These are phyloP conservation scores for Euphorbia corollata DNA, from an alignment of 441 rosid species.

Conservation along the genomic window DNA sequence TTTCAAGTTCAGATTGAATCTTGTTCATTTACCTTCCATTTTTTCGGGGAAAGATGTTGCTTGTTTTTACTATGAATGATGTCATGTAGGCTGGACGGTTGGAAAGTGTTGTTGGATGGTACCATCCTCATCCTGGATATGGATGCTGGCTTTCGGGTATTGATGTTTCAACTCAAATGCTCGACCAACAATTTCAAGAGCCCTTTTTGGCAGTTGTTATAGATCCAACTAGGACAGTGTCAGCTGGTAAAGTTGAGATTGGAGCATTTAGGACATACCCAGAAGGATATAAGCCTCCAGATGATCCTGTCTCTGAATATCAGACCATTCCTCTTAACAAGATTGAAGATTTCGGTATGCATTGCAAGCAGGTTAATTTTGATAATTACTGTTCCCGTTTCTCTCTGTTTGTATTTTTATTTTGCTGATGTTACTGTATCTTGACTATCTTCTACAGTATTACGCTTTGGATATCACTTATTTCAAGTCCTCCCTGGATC, in stretches of 20 bases:
- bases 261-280: conserved; percentile 98
- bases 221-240: conserved; percentile 95
- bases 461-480: conserved; percentile 89
- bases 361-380: conserved; percentile 83
- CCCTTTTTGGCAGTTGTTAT: conserved; percentile 96
- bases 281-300: conserved; percentile 81
- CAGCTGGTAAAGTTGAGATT: conserved; percentile 99
- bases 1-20: background rate
- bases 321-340: conserved; percentile 94
- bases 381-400: background rate
- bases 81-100: conserved; percentile 67
- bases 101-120: conserved; percentile 99
- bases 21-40: background rate
- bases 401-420: background rate
- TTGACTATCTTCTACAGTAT: conserved; percentile 42
- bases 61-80: conserved; percentile 8
- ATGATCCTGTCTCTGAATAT: conserved; percentile 90
- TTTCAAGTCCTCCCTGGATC: conserved; percentile 92
- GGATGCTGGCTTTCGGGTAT: conserved; percentile 99
- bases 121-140: conserved; percentile 95
- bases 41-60: background rate
- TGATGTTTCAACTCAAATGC: conserved; percentile 96
- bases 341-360: conserved; percentile 95
- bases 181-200: conserved; percentile 88
- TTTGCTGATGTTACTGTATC: conserved; percentile 22